Conservation (phyloP, 1,284 basidiomycete species). For the Pseudozyma pruni region DNA sequence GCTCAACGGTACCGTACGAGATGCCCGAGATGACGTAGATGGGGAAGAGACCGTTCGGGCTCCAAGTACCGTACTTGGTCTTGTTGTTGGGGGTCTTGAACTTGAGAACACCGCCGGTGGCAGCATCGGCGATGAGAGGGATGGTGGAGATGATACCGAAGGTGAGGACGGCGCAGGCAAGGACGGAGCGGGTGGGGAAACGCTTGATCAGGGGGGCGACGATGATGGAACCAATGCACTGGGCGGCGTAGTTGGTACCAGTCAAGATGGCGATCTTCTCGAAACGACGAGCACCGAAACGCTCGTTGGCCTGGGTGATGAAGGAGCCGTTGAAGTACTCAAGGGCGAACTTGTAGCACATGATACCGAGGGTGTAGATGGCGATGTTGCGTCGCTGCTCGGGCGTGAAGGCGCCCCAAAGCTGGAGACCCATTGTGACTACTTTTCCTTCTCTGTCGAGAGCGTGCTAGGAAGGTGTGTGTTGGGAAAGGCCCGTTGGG, state of each 20-base stretch:
- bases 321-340: constrained; percentile 60
- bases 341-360: constrained; percentile 58
- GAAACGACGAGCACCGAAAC: constrained; percentile 54
- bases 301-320: constrained; percentile 64
- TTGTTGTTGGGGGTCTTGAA: constrained; percentile 59
- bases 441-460: not conserved
- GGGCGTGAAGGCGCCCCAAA: constrained; percentile 51
- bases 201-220: constrained; percentile 67
- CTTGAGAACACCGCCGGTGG: constrained; percentile 63
- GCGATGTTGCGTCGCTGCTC: constrained; percentile 59
- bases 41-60: constrained; percentile 67
- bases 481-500: not conserved
- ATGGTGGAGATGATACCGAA: constrained; percentile 66
- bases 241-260: constrained; percentile 65
- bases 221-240: constrained; percentile 63
- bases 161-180: constrained; percentile 63
- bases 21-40: constrained; percentile 65
- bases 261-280: constrained; percentile 63
- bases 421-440: constrained; percentile 18
- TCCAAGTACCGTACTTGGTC: constrained; percentile 65
- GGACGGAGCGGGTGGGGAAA: constrained; percentile 67
- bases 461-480: not conserved
- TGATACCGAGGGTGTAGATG: constrained; percentile 58
- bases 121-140: constrained; percentile 67
- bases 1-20: constrained; percentile 68